These are phyloP conservation scores for Penicillium glabrum DNA, from an alignment of 2,329 filamentous ascomycete genomes.

Conservation along the genomic window DNA sequence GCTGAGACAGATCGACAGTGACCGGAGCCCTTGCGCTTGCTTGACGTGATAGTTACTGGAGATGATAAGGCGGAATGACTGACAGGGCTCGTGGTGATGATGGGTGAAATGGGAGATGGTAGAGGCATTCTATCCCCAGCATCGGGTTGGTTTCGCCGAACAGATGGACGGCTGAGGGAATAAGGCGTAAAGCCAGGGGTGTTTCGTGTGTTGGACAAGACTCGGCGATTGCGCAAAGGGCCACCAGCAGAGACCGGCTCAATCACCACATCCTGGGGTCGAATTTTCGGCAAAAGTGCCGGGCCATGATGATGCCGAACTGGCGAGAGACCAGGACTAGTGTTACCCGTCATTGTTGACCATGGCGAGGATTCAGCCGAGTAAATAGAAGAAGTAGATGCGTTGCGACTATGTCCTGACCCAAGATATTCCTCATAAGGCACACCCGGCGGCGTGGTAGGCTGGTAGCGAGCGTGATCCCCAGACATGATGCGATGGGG, in stretches of 20 bases:
- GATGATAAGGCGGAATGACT: constrained; percentile 59
- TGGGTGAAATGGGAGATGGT: constrained; percentile 48
- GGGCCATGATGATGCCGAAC: constrained; percentile 74
- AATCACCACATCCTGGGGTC: constrained; percentile 77
- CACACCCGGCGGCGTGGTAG: constrained; percentile 44
- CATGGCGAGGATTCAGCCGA: constrained; percentile 69
- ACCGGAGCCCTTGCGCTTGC: constrained; percentile 38
- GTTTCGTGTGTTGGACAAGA: constrained; percentile 54
- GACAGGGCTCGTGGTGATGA: constrained; percentile 30
- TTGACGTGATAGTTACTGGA: constrained; percentile 56
- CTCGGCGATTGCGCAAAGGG: constrained; percentile 59
- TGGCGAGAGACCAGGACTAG: constrained; percentile 68
- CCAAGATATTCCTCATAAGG: constrained; percentile 34
- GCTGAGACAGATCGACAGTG: constrained; percentile 64
- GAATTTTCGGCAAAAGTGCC: constrained; percentile 79
- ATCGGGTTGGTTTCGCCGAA: constrained; percentile 48
- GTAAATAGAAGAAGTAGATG: constrained; percentile 65
- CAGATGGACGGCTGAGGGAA: constrained; percentile 41
- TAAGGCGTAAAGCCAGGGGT: constrained; percentile 54
- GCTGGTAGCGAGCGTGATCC: constrained; percentile 44
- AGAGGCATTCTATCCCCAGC: constrained; percentile 45
- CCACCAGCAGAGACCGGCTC: constrained; percentile 53
- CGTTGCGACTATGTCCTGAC: constrained; percentile 58
- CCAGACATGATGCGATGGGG: constrained; percentile 38
- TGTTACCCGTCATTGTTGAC: constrained; percentile 66